These are phyloP conservation scores for Moniliophthora roreri DNA, from an alignment of 1,284 basidiomycete species.

Conservation along the genomic window DNA sequence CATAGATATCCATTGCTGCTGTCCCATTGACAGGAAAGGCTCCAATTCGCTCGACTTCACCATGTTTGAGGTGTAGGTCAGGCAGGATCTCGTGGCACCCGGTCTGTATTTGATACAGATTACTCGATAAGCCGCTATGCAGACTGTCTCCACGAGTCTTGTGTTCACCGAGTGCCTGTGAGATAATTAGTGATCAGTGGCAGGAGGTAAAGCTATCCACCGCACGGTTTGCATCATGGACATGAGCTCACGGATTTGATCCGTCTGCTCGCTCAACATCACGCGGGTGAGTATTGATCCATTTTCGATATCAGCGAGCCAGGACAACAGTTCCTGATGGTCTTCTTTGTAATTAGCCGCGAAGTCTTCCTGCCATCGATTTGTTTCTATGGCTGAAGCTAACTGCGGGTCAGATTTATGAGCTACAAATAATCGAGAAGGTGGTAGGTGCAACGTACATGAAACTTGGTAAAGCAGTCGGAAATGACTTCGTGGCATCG, in stretches of 20 bases:
- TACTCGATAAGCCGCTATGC: slow-evolving; percentile 43
- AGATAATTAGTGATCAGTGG: background rate
- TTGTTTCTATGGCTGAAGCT: slow-evolving; percentile 42
- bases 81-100: slow-evolving; percentile 44
- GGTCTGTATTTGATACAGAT: slow-evolving; percentile 48
- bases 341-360: slow-evolving; percentile 36
- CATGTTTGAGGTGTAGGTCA: slow-evolving; percentile 45
- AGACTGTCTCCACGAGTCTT: slow-evolving; percentile 29
- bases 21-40: slow-evolving; percentile 49
- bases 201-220: background rate
- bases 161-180: slow-evolving; percentile 32
- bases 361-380: slow-evolving; percentile 46
- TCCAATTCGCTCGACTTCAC: slow-evolving; percentile 49
- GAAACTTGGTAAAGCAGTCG: slow-evolving; percentile 41
- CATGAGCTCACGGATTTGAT: slow-evolving; percentile 39
- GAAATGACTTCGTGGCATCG: slow-evolving; percentile 39
- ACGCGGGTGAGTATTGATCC: slow-evolving; percentile 33
- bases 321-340: slow-evolving; percentile 38
- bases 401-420: slow-evolving; percentile 27
- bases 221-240: slow-evolving; percentile 43
- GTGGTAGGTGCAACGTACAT: slow-evolving; percentile 28
- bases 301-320: slow-evolving; percentile 42
- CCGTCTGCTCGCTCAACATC: slow-evolving; percentile 28
- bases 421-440: slow-evolving; percentile 13
- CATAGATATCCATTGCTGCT: slow-evolving; percentile 49